Evolutionary conservation across 1,284 basidiomycete genomes (phyloP), one percentile per base, ranked within the genome.

Genomic region (Tranzscheliella williamsii): DNA sequence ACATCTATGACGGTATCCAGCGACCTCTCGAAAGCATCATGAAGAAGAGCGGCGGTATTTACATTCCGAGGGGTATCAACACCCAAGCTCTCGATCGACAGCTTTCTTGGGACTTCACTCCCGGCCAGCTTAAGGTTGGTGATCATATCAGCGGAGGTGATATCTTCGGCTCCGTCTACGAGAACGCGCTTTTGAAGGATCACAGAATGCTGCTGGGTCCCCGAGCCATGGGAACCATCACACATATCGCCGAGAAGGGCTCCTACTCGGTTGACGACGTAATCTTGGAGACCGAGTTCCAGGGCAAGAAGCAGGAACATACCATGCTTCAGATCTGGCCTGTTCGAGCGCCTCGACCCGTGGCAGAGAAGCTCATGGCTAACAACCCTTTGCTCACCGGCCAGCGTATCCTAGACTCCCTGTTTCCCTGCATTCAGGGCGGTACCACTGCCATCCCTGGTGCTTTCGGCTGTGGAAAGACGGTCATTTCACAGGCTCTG

Each of bases 391-490:
- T 99, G 18, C 82, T 94, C 47, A 99, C 95, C 42, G 95, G 95
- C 42, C 94, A 99, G 80, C 90, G 94, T 72, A 92, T 99, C 60
- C 82, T 99, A 47, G 94, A 99, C 76, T 91, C 94, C 12, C 83
- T 98, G 52, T 99, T 98, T 85, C 95, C 95, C 82, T 94, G 91
- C 79, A 93, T 98, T 4, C 95, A 98, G 82, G 95, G 95, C 70
- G 95, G 95, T 53, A 98, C 95, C 8, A 99, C 95, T 6, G 92
- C 94, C 58, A 99, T 98, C 79, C 95, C 95, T 23, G 95, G 95
- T 70, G 95, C 95, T 69, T 99, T 99, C 79, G 95, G 95, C 74
- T 97, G 94, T 72, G 79, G 79, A 30, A 80, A 80, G 61, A 72
- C 75, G 23, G 75, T 77, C 24, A 77, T 77, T 55, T 74, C 72